Evolutionary conservation across 2,329 filamentous ascomycete genomes (phyloP).

Genomic region (Bipolaris oryzae): DNA sequence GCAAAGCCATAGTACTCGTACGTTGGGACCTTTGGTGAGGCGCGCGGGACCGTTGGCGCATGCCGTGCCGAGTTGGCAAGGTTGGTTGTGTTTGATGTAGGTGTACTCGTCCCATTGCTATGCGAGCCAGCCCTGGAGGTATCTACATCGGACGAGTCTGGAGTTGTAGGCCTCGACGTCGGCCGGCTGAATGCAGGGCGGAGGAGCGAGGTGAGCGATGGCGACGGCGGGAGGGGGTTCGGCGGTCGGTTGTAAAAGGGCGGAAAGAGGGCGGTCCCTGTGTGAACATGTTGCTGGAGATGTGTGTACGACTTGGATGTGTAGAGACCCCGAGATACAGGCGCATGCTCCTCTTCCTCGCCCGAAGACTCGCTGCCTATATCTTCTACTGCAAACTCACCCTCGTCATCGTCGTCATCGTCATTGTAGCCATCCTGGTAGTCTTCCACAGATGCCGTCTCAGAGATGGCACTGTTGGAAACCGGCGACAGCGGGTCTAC

Average conservation of each 20-base stretch:
- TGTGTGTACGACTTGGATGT: constrained; percentile 55
- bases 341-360: constrained; percentile 15
- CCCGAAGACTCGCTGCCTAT: constrained; percentile 28
- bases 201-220: constrained; percentile 88
- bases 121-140: constrained; percentile 22
- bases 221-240: constrained; percentile 89
- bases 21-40: constrained; percentile 92
- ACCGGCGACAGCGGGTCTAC: constrained; percentile 28
- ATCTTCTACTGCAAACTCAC: constrained; percentile 24
- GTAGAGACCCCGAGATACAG: constrained; percentile 46
- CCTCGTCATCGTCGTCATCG: constrained; percentile 21
- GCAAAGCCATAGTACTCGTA: constrained; percentile 99
- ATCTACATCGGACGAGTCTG: constrained; percentile 89
- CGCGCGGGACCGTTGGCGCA: constrained; percentile 74
- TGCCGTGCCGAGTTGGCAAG: constrained; percentile 64
- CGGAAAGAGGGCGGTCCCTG: constrained; percentile 62
- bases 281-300: constrained; percentile 41
- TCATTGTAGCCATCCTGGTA: constrained; percentile 21
- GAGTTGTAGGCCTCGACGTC: constrained; percentile 83
- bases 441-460: constrained; percentile 41
- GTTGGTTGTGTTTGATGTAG: constrained; percentile 55
- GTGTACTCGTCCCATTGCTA: constrained; percentile 35
- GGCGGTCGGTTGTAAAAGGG: constrained; percentile 98
- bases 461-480: constrained; percentile 41
- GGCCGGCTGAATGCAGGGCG: constrained; percentile 67